A percentile compares a stretch with the other conserved stretches of the same genome.
phyloP scores from a whole-genome alignment of 768 basidiomycete species.

The Naganishia vaughanmartiniae region DNA sequence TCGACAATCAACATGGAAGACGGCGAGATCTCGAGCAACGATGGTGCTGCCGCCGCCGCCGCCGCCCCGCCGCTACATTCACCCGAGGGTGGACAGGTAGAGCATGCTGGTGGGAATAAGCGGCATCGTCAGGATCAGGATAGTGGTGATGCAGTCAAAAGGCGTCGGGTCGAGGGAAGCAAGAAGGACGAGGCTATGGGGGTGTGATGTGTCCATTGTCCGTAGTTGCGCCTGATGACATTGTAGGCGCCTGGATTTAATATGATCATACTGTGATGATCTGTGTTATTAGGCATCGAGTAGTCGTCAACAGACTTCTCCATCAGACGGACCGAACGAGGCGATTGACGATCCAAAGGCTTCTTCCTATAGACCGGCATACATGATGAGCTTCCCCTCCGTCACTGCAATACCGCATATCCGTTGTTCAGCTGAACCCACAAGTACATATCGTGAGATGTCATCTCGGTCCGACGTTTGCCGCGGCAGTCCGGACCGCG shows the following conservation, averaged over 20 bases:
- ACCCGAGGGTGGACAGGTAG: not conserved
- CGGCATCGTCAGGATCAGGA: conserved; percentile 12
- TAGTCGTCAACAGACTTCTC: too few relatives aligned
- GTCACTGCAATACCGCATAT: not conserved
- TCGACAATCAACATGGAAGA: conserved; percentile 19
- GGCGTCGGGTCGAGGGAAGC: conserved; percentile 7
- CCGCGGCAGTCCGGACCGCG: not conserved
- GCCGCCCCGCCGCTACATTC: not conserved
- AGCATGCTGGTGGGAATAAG: conserved; percentile 16
- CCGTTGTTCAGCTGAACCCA: not conserved
- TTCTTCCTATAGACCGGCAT: too few relatives aligned
- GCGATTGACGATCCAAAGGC: too few relatives aligned
- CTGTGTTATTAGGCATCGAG: too few relatives aligned
- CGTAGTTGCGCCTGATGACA: not conserved
- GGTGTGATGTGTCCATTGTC: not conserved
- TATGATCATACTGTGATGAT: too few relatives aligned
- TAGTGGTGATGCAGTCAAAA: conserved; percentile 9
- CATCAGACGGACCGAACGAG: too few relatives aligned
- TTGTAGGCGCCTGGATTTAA: too few relatives aligned
- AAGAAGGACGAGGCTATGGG: conserved; percentile 6
- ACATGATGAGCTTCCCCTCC: too few relatives aligned
- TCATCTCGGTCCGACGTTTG: not conserved
- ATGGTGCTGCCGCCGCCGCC: not conserved
- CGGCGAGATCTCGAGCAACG: conserved; percentile 18
- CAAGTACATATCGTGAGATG: too few relatives aligned